Evolutionary conservation across 2,329 filamentous ascomycete species (phyloP).

Genomic region (Nemania sp.): DNA sequence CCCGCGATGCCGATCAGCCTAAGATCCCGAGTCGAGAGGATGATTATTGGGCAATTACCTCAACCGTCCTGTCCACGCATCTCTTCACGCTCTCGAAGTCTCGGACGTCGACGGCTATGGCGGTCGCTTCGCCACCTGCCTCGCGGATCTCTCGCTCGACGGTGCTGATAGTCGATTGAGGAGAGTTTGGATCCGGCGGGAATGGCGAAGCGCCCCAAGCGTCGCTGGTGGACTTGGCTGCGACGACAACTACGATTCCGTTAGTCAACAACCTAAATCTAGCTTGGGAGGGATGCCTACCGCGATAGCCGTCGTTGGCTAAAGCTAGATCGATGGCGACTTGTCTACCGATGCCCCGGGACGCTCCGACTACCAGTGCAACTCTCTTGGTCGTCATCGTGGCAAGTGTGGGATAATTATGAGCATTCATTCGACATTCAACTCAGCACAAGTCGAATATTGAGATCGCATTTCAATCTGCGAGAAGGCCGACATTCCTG

Average conservation of each 20-base stretch:
- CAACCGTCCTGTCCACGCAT: constrained; percentile 63
- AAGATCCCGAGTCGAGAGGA: not conserved
- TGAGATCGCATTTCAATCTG: not conserved
- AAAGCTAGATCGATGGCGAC: constrained; percentile 79
- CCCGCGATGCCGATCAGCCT: constrained; percentile 4
- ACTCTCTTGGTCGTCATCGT: constrained; percentile 51
- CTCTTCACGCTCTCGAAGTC: constrained; percentile 62
- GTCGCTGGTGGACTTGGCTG: constrained; percentile 75
- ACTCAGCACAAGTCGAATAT: not conserved
- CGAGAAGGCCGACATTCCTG: not conserved
- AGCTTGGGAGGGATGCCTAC: constrained; percentile 47
- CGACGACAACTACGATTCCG: constrained; percentile 68
- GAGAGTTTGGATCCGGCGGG: constrained; percentile 77
- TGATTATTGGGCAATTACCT: constrained; percentile 36
- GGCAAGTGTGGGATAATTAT: not conserved
- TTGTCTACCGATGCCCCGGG: constrained; percentile 79
- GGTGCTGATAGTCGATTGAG: constrained; percentile 76
- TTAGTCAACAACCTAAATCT: not conserved
- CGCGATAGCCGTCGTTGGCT: constrained; percentile 70
- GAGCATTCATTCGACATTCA: not conserved
- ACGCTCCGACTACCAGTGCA: constrained; percentile 75
- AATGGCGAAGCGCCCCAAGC: constrained; percentile 61
- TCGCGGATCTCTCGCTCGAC: constrained; percentile 74
- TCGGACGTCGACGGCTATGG: constrained; percentile 73
- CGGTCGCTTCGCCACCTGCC: constrained; percentile 65